Evolutionary conservation across 352 stramenopile genomes (phyloP), one percentile per base, ranked within the genome.

Genomic region (Plasmopara muralis): DNA sequence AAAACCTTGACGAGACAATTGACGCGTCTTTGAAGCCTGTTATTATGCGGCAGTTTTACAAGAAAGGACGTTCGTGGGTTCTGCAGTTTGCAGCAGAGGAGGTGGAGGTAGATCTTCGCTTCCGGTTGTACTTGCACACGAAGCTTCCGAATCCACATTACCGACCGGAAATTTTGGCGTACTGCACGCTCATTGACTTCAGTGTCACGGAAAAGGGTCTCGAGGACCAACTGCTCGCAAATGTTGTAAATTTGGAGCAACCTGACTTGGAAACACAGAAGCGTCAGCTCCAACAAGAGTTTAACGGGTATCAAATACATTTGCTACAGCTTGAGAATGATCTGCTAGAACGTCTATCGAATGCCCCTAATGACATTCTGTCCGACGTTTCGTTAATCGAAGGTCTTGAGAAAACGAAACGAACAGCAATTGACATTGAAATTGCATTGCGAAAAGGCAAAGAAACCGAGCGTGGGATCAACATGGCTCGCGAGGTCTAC

Each of bases 101-200:
- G 38, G 70, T 96, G 29, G 86, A 95, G 61, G 96, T 93, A 43
- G 79, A 97, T 29, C 67, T 75, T 18, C 64, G 82, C 9, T 97
- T 97, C 54, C 68, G 82, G 1, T 55, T 97, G 13, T 97, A 77
- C 43, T 46, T 97, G 20, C 89, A 97, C 61, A 97, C 87, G 0
- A 96, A 96, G 45, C 64, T 97, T 1, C 83, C 85, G 1, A 97
- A 97, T 33, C 91, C 89, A 5, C 89, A 97, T 59, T 97, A 95
- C 55, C 77, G 81, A 1, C 90, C 90, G 0, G 90, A 97, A 54
- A 78, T 97, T n/a, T 62, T 93, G 13, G 87, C 89, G 20, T 92
- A 96, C 51, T 97, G 87, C 51, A 97, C 88, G 37, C 68, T 97
- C 0, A 96, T 97, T 47, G 94, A 97, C 62, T 97, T 97, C 46